Conservation (phyloP, 768 basidiomycete genomes). For the Termitomyces sp. region DNA sequence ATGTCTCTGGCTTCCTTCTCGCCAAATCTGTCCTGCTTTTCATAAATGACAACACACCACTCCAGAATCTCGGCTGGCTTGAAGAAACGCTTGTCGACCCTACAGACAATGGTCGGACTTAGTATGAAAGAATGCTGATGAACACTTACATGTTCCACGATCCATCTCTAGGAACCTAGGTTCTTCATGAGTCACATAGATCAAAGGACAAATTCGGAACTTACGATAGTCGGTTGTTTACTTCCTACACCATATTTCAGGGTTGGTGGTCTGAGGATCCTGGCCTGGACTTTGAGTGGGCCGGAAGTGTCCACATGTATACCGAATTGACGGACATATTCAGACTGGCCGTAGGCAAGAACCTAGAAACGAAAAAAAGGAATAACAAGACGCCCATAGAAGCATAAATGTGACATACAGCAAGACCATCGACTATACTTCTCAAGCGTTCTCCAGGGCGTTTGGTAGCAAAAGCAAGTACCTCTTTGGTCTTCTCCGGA, state of each 20-base stretch:
- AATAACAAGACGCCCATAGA: background rate
- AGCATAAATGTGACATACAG: conserved; percentile 25
- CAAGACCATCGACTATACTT: conserved; percentile 49
- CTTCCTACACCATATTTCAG: conserved; percentile 60
- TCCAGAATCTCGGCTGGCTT: conserved; percentile 43
- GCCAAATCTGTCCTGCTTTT: conserved; percentile 51
- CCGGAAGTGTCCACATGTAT: conserved; percentile 50
- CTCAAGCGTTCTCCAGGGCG: conserved; percentile 47
- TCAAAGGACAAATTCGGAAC: conserved; percentile 16
- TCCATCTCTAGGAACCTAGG: conserved; percentile 56
- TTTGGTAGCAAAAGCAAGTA: conserved; percentile 64
- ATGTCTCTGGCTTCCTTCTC: conserved; percentile 44
- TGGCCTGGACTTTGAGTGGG: conserved; percentile 54
- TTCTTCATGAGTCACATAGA: background rate
- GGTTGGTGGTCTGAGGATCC: conserved; percentile 58
- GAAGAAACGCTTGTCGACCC: conserved; percentile 71
- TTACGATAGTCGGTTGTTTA: conserved; percentile 51
- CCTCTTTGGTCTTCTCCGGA: conserved; percentile 55
- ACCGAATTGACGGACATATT: conserved; percentile 71
- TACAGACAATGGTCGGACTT: conserved; percentile 18
- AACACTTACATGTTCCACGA: conserved; percentile 69
- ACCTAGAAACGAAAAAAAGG: conserved; percentile 28
- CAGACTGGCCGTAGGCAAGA: conserved; percentile 64
- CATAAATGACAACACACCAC: conserved; percentile 67
- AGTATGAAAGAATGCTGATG: background rate